Conservation (phyloP, 768 basidiomycete genomes). For the Collybiopsis luxurians region DNA sequence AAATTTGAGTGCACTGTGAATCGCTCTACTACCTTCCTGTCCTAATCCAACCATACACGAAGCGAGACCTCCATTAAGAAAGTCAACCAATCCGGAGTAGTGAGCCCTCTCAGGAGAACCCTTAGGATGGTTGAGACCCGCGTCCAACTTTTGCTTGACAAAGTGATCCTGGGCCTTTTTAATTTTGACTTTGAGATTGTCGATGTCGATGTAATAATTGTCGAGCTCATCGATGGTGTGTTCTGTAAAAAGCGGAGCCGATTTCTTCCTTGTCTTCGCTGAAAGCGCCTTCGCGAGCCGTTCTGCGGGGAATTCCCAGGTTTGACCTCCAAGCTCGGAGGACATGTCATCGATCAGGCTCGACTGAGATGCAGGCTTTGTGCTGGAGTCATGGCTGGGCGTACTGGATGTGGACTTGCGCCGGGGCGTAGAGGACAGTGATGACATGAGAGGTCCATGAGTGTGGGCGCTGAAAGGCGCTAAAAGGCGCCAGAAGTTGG, state of each 20-base stretch:
- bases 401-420: not conserved
- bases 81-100: not conserved
- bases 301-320: not conserved
- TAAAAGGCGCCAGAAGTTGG: no score
- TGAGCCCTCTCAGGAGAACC: not conserved
- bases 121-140: not conserved
- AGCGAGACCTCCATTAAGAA: not conserved
- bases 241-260: not conserved
- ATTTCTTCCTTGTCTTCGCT: not conserved
- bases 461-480: no score
- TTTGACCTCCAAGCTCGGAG: not conserved
- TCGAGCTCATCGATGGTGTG: not conserved
- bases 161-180: not conserved
- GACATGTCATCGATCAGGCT: not conserved
- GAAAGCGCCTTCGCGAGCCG: not conserved
- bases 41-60: not conserved
- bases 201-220: conserved; percentile 5
- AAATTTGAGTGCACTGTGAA: not conserved
- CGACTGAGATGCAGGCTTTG: not conserved
- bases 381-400: not conserved
- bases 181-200: not conserved
- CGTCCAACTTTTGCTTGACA: no score
- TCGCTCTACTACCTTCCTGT: not conserved
- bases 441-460: no score
- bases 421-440: not conserved